Evolutionary conservation across 2,329 filamentous ascomycete species (phyloP), one percentile per base, ranked within the genome.

Genomic region (Microcera coccophila): DNA sequence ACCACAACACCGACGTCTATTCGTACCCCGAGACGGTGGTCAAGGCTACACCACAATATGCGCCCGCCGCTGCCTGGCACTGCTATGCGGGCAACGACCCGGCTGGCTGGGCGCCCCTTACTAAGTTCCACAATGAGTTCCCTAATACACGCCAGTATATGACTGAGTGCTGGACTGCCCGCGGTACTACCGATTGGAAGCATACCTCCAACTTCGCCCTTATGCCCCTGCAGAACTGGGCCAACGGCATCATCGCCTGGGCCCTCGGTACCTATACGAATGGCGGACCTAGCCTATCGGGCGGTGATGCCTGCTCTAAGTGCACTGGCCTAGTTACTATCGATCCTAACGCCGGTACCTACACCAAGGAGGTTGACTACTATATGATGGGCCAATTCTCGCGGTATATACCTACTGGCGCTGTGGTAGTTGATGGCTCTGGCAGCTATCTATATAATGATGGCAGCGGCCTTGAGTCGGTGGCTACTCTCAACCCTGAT

Each of bases 281-380:
- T 11, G 67, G 67, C 45, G 71, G 70, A 2, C 72, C 72, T 1
- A 64, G 69, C 39, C 60, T 72, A 18, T 54, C 62, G 9, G 66
- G 66, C 28, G 63, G 63, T 22, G 66, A 64, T 4, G 46, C 55
- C n/a, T 75, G 71, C 55, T 49, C 46, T 17, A 61, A 58, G 9
- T 74, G 71, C 56, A 65, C 64, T 1, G 79, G 79, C 9, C 68
- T 83, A 5, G 75, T 81, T 35, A 74, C 74, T 4, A 66, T 83
- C 45, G 75, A 83, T 62, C 55, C 58, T 7, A 53, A 63, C 10
- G 35, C 41, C 11, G 63, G 62, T 17, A 67, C 64, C 3, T 78
- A 77, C 57, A 62, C 59, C 4, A 67, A 70, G 47, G 69, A 67
- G 19, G 64, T 72, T 5, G 72, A 75, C 47, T 77, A 76, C 59